Base-by-base conservation (phyloP, 1,284 basidiomycete genomes). In the Naganishia albida region DNA sequence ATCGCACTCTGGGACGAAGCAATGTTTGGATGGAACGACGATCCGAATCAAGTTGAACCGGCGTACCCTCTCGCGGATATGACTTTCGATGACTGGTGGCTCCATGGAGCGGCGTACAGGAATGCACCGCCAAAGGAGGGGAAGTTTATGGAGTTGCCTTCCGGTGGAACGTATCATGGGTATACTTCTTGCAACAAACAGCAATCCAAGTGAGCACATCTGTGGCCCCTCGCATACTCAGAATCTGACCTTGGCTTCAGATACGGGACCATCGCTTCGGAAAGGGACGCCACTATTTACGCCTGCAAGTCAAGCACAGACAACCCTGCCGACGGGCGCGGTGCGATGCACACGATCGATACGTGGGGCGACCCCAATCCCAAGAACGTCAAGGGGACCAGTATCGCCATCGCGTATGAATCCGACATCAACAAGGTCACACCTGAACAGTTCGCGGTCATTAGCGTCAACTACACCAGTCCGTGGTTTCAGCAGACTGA, bases 41-140 rank as follows among this genome's bases (percentile, higher is more conserved):
- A 77, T 52, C 72, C 71, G 10, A 76, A 77, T 49, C 72, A 75
- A 51, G 62, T 60, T 26, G 70, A 76, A n/a, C 80, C 82, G 10
- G 84, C 85, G 30, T 78, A 81, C 2, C 87, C 87, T 2, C 80
- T 88, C 8, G 80, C 78, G 49, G 71, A 84, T 71, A 77, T 82
- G 71, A 71, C 82, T 2, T 88, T 88, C 73, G 69, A 82, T 25
- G 72, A 87, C 67, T 89, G 87, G 88, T 89, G 87, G 87, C 86
- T 88, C 77, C 78, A 78, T 65, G 75, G 73, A 13, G 28, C 18
- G 38, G 51, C 42, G 23, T 57, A 40, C 12, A 70, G 74, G 62
- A 75, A 75, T 54, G 67, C 74, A 66, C 54, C 67, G 12, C 77
- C 78, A 2, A 44, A 62, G 43, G 70, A 67, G 1, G 74, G 72